Conservation (phyloP, 176 grass and related monocot genomes). For the Paspalum notatum region DNA sequence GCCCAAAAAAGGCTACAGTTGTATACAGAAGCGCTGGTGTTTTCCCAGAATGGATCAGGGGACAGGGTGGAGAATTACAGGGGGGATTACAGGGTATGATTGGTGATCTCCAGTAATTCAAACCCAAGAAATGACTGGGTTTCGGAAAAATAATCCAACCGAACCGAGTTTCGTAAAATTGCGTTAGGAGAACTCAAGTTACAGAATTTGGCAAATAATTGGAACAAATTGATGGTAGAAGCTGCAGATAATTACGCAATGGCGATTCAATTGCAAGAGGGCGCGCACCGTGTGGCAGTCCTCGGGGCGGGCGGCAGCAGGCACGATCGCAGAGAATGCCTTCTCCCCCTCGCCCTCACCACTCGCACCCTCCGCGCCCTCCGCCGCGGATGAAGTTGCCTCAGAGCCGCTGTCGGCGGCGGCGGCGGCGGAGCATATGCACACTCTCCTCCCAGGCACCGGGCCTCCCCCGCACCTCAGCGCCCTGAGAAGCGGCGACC, state of each 20-base stretch:
- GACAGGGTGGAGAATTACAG: too few species aligned
- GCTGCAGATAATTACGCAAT: slow-evolving; percentile 2
- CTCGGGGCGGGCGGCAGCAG: slow-evolving; percentile 55
- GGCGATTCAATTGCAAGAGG: neutral
- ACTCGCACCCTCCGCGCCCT: slow-evolving; percentile 12
- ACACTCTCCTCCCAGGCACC: slow-evolving; percentile 33
- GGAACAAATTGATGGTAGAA: neutral
- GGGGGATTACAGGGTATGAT: too few species aligned
- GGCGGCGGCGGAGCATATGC: slow-evolving; percentile 49
- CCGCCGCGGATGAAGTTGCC: neutral
- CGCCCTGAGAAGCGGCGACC: slow-evolving; percentile 44
- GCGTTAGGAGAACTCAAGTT: neutral
- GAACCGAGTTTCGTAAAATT: neutral
- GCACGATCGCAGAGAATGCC: slow-evolving; percentile 45
- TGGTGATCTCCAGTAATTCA: too few species aligned
- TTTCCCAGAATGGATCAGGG: too few species aligned
- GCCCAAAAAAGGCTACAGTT: too few species aligned
- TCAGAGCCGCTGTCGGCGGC: slow-evolving; percentile 24
- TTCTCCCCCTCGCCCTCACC: slow-evolving; percentile 34
- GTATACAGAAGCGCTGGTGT: too few species aligned
- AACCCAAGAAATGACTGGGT: neutral
- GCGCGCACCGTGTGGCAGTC: slow-evolving; percentile 58
- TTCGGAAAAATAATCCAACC: neutral
- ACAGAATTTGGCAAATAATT: neutral
- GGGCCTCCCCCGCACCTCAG: slow-evolving; percentile 19